A percentile compares a stretch with the other conserved stretches of the same genome.
These are phyloP conservation scores for Macrolepiota fuliginosa DNA, from an alignment of 768 basidiomycete genomes.

Conservation along the genomic window DNA sequence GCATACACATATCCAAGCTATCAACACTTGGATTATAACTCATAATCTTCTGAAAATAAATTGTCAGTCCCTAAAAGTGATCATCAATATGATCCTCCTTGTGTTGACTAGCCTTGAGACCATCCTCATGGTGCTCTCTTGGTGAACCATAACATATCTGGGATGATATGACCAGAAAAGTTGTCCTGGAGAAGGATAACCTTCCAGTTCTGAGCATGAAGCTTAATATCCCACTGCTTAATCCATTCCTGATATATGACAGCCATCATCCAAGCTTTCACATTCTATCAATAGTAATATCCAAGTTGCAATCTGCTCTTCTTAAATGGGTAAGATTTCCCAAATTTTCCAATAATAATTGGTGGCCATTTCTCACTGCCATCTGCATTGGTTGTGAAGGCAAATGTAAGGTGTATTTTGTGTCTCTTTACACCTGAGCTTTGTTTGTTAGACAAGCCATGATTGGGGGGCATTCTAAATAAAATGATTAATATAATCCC, in stretches of 20 bases:
- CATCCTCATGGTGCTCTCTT: too few species aligned
- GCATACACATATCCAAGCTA: too few species aligned
- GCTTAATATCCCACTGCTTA: conserved; percentile 21
- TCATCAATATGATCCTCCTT: too few species aligned
- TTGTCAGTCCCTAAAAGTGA: too few species aligned
- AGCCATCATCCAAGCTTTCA: conserved; percentile 31
- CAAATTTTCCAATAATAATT: conserved; percentile 27
- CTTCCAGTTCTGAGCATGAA: conserved; percentile 17
- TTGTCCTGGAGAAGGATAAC: conserved; percentile 28
- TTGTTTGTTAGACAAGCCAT: conserved; percentile 18
- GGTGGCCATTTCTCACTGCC: conserved; percentile 25
- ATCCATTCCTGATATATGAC: conserved; percentile 30
- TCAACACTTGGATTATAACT: too few species aligned
- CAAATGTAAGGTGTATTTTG: conserved; percentile 27
- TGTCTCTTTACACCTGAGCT: conserved; percentile 24
- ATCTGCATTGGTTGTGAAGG: conserved; percentile 27
- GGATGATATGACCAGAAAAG: conserved; percentile 21
- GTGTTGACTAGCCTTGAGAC: too few species aligned
- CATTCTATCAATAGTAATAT: conserved; percentile 17
- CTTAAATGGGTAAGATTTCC: conserved; percentile 23
- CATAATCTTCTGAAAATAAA: too few species aligned
- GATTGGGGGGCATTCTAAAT: conserved; percentile 25
- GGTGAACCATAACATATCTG: too few species aligned
- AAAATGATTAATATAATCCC: neutral
- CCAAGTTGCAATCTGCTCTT: conserved; percentile 23